Base-by-base conservation (phyloP, 805 yeast species). In the Wickerhamiella nectarea region DNA sequence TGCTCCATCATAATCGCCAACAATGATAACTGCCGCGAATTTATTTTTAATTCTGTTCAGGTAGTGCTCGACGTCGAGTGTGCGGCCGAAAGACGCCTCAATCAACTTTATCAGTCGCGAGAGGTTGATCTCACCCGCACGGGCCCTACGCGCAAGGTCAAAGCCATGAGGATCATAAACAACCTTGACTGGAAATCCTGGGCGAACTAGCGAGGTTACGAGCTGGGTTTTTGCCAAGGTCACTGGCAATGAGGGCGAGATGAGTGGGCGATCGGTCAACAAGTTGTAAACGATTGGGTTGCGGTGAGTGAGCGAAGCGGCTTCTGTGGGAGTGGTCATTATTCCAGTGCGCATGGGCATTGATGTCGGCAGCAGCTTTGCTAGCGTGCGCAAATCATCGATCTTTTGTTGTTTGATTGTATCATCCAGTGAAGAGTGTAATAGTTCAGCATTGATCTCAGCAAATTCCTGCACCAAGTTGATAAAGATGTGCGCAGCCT, bases 1-100 rank as follows among this genome's bases (percentile, higher is more conserved):
- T 14, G 84, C 86, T 2, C 97, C 97, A 51, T 87, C 95, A 59
- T 91, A 91, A 56, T 89, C 91, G 0, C 97, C 97, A 2, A 89
- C 84, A 11, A 91, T 71, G 12, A 91, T 77, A 9, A 91, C 59
- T 0, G 82, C 80, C 0, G 95, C 87, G 3, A 89, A 67, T 1
- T 67, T 67, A 1, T 75, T 68, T 48, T 76, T 70, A 29, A 91
- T 70, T 41, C 98, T 66, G 2, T 65, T 47, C 19, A 85, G 61
- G 56, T 87, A 91, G 50, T 74, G 77, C 0, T 74, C 70, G 45
- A 75, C 53, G 52, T 84, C 76, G n/a, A 91, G 60, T 2, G 70
- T 55, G 48, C 76, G 75, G 4, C 78, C 76, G 55, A 91, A 91
- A 2, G 95, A 84, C 51, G 78, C 80, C 48, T 85, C 80, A 21